Percentiles rank a stretch among this genome's conserved stretches.
phyloP scores from a whole-genome alignment of 306 rosid species.

The Sindora glabra region DNA sequence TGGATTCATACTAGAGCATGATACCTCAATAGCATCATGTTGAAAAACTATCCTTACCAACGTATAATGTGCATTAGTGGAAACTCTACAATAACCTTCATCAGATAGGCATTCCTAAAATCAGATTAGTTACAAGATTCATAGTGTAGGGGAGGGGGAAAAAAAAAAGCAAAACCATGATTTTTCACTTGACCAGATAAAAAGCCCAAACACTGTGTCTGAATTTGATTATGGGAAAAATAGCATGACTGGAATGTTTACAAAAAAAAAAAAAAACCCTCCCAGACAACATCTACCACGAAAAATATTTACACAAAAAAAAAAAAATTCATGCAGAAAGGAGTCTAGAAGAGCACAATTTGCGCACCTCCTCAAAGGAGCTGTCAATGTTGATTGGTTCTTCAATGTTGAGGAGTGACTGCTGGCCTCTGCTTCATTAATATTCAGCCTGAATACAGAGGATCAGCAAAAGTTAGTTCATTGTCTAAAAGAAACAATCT shows the following conservation, averaged over 20 bases:
- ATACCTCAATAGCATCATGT: background rate
- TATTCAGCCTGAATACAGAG: conserved; percentile 41
- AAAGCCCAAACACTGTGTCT: background rate
- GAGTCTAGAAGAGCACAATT: background rate
- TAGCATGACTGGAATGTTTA: background rate
- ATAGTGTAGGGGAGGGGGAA: no score
- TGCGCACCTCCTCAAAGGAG: conserved; percentile 66
- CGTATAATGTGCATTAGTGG: background rate
- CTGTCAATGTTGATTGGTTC: conserved; percentile 39
- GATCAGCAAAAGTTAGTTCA: conserved; percentile 19
- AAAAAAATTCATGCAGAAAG: no score
- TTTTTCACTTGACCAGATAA: background rate
- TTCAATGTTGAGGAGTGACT: conserved; percentile 28
- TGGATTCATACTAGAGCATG: no score
- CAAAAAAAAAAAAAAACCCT: no score
- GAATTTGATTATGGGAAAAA: background rate
- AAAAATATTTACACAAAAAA: no score
- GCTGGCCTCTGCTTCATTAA: conserved; percentile 29
- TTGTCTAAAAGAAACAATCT: background rate
- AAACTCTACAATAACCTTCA: background rate
- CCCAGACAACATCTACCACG: no score
- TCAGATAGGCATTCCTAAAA: no score
- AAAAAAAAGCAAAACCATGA: no score
- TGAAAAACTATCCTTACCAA: background rate
- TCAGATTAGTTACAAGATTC: no score